Conservation (phyloP, 805 yeast genomes). For the Kuraishia floccosa region DNA sequence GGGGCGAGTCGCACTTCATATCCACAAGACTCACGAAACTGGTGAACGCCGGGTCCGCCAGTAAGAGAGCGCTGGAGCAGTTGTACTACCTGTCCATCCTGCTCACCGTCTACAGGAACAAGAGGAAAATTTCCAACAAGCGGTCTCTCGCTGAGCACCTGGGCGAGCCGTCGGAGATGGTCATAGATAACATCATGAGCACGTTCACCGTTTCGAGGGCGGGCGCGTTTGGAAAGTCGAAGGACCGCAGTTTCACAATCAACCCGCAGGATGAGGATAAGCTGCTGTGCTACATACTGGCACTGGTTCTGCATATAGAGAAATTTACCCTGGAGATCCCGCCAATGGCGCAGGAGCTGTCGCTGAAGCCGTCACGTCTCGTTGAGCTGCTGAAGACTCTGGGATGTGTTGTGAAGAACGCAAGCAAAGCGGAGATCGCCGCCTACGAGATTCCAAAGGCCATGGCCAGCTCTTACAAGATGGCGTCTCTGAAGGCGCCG, state of each 20-base stretch:
- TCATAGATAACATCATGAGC: slow-evolving; percentile 61
- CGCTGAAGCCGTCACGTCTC: slow-evolving; percentile 66
- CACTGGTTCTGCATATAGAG: slow-evolving; percentile 64
- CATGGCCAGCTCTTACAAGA: slow-evolving; percentile 44
- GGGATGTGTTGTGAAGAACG: slow-evolving; percentile 71
- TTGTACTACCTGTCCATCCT: slow-evolving; percentile 74
- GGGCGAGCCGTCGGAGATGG: slow-evolving; percentile 58
- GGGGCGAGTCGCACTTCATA: slow-evolving; percentile 40
- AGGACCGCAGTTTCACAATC: slow-evolving; percentile 63
- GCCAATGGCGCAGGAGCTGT: slow-evolving; percentile 77
- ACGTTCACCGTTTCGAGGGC: slow-evolving; percentile 61
- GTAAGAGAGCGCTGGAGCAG: slow-evolving; percentile 50
- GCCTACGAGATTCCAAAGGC: slow-evolving; percentile 56
- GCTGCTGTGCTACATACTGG: slow-evolving; percentile 68
- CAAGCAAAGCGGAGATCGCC: slow-evolving; percentile 66
- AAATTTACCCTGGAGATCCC: slow-evolving; percentile 63
- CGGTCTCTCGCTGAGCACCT: slow-evolving; percentile 47
- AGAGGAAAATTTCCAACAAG: slow-evolving; percentile 54
- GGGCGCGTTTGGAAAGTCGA: slow-evolving; percentile 60
- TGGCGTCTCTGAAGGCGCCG: slow-evolving; percentile 82
- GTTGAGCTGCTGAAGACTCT: slow-evolving; percentile 61
- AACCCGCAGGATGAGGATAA: slow-evolving; percentile 89
- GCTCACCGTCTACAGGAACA: slow-evolving; percentile 67
- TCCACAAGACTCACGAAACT: slow-evolving; percentile 30
- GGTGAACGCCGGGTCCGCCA: slow-evolving; percentile 26